phyloP scores from a whole-genome alignment of 2,329 filamentous ascomycete genomes.

The Hypoxylon sp. region DNA sequence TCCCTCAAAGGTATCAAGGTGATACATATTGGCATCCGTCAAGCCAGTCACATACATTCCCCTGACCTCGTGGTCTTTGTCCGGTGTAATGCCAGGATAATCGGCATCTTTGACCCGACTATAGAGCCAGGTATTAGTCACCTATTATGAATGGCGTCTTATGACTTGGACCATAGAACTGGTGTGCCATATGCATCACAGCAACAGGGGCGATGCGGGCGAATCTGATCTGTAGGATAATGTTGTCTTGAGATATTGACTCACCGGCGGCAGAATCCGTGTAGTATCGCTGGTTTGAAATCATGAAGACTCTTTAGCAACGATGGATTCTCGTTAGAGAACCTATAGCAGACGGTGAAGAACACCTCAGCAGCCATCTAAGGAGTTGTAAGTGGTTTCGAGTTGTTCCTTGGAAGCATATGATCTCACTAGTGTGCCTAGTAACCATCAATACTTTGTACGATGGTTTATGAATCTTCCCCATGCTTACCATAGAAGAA shows the following conservation, averaged over 20 bases:
- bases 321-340: conserved; percentile 63
- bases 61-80: conserved; percentile 71
- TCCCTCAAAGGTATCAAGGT: conserved; percentile 88
- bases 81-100: conserved; percentile 83
- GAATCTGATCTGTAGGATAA: background rate
- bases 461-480: background rate
- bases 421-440: conserved; percentile 58
- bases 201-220: background rate
- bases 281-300: conserved; percentile 82
- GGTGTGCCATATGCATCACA: background rate
- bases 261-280: conserved; percentile 75
- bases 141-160: background rate
- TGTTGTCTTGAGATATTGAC: conserved; percentile 18
- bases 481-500: conserved; percentile 72
- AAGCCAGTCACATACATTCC: conserved; percentile 85
- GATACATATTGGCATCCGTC: conserved; percentile 80
- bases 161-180: background rate
- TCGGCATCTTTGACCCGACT: conserved; percentile 76
- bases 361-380: conserved; percentile 90
- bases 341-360: conserved; percentile 83
- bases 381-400: conserved; percentile 23
- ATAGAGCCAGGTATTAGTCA: conserved; percentile 48
- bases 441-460: conserved; percentile 45
- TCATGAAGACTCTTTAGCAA: conserved; percentile 67
- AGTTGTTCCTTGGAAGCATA: background rate